These are phyloP conservation scores for Posidonia oceanica DNA, from an alignment of 116 monocot species.

Conservation along the genomic window DNA sequence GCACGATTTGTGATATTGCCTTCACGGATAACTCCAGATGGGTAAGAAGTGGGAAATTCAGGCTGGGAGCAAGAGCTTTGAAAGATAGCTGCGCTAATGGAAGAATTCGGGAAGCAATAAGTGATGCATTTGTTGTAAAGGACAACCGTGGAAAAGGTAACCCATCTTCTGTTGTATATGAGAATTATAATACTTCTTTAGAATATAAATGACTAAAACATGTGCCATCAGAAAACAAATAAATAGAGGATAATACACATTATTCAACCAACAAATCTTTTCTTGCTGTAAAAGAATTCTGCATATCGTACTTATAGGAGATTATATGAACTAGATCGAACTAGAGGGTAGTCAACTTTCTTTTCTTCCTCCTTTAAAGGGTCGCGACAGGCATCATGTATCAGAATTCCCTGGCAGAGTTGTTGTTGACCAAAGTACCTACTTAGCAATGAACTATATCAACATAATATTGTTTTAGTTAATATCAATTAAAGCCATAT, in stretches of 20 bases:
- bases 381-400: too few relatives aligned
- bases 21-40: slow-evolving; percentile 80
- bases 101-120: slow-evolving; percentile 41
- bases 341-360: too few relatives aligned
- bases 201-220: background rate
- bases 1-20: slow-evolving; percentile 16
- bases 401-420: too few relatives aligned
- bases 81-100: slow-evolving; percentile 7
- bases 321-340: too few relatives aligned
- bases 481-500: too few relatives aligned
- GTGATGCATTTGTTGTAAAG: slow-evolving; percentile 35
- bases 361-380: too few relatives aligned
- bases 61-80: slow-evolving; percentile 36
- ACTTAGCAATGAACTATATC: too few relatives aligned
- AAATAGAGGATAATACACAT: background rate
- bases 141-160: slow-evolving; percentile 70
- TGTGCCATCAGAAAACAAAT: background rate
- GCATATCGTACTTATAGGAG: too few relatives aligned
- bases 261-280: too few relatives aligned
- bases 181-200: background rate
- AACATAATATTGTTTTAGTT: too few relatives aligned
- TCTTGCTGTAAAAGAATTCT: too few relatives aligned
- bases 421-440: too few relatives aligned
- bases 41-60: slow-evolving; percentile 44
- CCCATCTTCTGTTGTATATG: background rate